Base-by-base conservation (phyloP, 1,284 basidiomycete species). In the Rugiboletus extremiorientalis region DNA sequence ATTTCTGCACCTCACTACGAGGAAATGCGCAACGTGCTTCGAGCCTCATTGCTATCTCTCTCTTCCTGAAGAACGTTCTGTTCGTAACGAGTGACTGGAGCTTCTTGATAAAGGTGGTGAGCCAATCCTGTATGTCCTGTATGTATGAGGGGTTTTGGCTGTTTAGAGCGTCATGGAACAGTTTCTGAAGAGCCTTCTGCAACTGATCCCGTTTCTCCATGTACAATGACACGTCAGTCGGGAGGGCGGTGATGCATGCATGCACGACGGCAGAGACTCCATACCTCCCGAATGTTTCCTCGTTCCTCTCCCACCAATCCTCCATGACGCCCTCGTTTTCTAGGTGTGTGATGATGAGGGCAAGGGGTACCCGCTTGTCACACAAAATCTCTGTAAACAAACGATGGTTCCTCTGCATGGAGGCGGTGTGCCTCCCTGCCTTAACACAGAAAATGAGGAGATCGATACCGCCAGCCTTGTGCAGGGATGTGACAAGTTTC, bases 401-500 rank as follows among this genome's bases (percentile, higher is more conserved):
- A 45, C 64, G 62, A 60, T 76, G 79, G 63, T 77, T 77, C 59
- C 64, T 64, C 47, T 73, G 68, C 44, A 64, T 58, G 6, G 69
- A 70, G 18, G 66, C 67, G 2, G 63, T 70, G 52, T 76, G 67
- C 33, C 76, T 65, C 23, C 69, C 62, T 18, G 68, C 74, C 14
- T 73, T 70, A 28, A 79, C 70, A 63, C 72, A 75, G 55, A 75
- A 77, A 2, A 79, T 63, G 4, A 78, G 62, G 9, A 79, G 69
- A 50, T 68, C 70, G 15, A 78, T 61, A n/a, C 76, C 75, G 1
- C 64, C 71, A 48, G 48, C 8, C 12, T 43, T 0, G 65, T 45
- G 11, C 20, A 79, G 61, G 12, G 63, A 60, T 15, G 64, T 58
- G 55, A 80, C 65, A 18, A 79, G 71, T 1, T 59, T 54, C 54